Conservation (phyloP, 2,329 filamentous ascomycete species). For the Cladophialophora chaetospira region DNA sequence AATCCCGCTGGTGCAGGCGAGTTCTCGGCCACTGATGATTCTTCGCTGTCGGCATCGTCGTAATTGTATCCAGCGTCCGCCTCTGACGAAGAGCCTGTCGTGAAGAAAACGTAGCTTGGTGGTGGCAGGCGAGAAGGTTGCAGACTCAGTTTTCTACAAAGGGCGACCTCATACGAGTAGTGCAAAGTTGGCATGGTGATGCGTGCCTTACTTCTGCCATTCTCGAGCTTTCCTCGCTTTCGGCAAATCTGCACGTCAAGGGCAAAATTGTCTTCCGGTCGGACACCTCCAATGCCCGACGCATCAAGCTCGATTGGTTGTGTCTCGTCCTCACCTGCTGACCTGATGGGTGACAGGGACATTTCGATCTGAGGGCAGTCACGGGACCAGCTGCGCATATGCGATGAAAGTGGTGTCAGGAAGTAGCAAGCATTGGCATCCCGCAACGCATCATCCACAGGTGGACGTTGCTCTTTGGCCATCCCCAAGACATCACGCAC, state of each 20-base stretch:
- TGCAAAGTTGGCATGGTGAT: constrained; percentile 8
- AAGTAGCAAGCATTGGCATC: constrained; percentile 31
- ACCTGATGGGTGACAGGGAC: constrained; percentile 23
- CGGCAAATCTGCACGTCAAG: constrained; percentile 35
- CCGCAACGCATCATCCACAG: constrained; percentile 23
- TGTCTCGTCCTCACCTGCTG: constrained; percentile 29
- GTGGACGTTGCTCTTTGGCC: neutral
- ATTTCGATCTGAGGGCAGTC: constrained; percentile 21
- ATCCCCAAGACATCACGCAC: constrained; percentile 21
- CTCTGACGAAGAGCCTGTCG: constrained; percentile 27
- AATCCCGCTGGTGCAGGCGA: constrained; percentile 26
- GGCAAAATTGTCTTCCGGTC: constrained; percentile 40
- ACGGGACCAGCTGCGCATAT: neutral
- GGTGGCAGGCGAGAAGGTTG: constrained; percentile 38
- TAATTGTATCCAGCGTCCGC: constrained; percentile 15
- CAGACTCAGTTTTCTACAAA: constrained; percentile 28
- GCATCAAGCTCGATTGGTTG: constrained; percentile 36
- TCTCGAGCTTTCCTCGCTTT: neutral
- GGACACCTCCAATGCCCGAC: constrained; percentile 40
- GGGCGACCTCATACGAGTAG: constrained; percentile 27
- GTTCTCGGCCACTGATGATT: constrained; percentile 23
- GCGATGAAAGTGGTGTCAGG: constrained; percentile 4
- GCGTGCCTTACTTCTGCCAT: neutral
- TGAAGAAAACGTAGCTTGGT: constrained; percentile 36
- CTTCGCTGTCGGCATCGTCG: constrained; percentile 17